Evolutionary conservation across 169 alveolate genomes (phyloP).

Genomic region (Eimeria sp.): DNA sequence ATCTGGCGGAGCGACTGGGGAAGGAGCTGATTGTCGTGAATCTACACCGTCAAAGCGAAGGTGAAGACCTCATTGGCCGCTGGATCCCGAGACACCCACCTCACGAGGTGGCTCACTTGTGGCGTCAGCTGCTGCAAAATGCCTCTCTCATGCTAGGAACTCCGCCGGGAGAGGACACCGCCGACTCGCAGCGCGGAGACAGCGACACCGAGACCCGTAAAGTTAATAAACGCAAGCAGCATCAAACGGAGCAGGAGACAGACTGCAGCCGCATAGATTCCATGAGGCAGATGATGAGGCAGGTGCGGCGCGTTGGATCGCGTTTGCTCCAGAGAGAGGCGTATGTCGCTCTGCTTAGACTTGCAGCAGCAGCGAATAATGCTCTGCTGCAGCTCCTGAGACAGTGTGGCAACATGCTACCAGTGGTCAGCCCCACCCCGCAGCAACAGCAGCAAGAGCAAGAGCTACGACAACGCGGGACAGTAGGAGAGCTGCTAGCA

Average conservation of each 20-base stretch:
- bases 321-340: slow-evolving; percentile 34
- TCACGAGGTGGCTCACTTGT: slow-evolving; percentile 10
- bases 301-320: neutral
- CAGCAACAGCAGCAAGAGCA: slow-evolving; percentile 39
- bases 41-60: slow-evolving; percentile 96
- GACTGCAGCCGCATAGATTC: neutral
- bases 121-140: slow-evolving; percentile 27
- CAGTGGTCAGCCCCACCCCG: neutral
- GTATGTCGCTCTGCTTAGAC: slow-evolving; percentile 50
- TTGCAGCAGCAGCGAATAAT: slow-evolving; percentile 23
- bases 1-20: slow-evolving; percentile 93
- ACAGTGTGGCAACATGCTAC: slow-evolving; percentile 19
- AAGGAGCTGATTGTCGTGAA: slow-evolving; percentile 96
- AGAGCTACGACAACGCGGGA: slow-evolving; percentile 9
- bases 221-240: slow-evolving; percentile 9
- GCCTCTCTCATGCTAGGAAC: neutral
- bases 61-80: slow-evolving; percentile 95
- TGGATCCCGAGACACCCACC: slow-evolving; percentile 85
- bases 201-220: slow-evolving; percentile 39
- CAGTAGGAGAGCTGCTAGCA: slow-evolving; percentile 58
- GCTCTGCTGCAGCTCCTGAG: slow-evolving; percentile 72
- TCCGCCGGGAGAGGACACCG: neutral
- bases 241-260: slow-evolving; percentile 1
- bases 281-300: neutral
- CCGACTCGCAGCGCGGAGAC: neutral